Evolutionary conservation across 2,329 filamentous ascomycete genomes (phyloP).

Genomic region (Coniochaeta prunicola): DNA sequence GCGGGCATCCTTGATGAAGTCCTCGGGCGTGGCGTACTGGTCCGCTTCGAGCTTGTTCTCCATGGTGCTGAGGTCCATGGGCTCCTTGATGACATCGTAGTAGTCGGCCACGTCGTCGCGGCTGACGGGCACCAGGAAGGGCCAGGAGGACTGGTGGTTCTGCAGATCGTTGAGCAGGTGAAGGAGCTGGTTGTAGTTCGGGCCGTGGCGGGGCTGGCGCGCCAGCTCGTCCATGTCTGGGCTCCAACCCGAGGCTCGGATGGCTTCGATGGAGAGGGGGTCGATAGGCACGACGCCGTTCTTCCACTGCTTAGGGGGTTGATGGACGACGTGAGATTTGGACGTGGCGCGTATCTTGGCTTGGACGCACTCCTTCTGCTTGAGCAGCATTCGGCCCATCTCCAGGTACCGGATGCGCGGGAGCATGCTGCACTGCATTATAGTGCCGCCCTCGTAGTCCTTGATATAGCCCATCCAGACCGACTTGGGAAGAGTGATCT

Average conservation of each 20-base stretch:
- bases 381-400: constrained; percentile 84
- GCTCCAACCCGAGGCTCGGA: constrained; percentile 89
- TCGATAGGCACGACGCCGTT: constrained; percentile 62
- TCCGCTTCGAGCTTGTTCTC: constrained; percentile 92
- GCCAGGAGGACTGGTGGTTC: constrained; percentile 90
- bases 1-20: constrained; percentile 82
- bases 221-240: constrained; percentile 97
- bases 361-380: constrained; percentile 92
- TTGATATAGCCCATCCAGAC: constrained; percentile 99
- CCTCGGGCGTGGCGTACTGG: constrained; percentile 83
- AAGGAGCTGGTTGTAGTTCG: constrained; percentile 90
- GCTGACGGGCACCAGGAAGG: constrained; percentile 89
- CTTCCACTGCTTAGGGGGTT: constrained; percentile 78
- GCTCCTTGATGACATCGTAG: constrained; percentile 95
- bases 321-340: constrained; percentile 80
- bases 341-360: constrained; percentile 92
- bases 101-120: constrained; percentile 97
- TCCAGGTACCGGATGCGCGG: constrained; percentile 93
- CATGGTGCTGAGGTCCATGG: constrained; percentile 96
- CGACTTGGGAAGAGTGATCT: constrained; percentile 83
- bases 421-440: constrained; percentile 99
- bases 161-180: constrained; percentile 92
- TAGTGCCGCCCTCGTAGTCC: constrained; percentile 96
- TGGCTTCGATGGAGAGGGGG: constrained; percentile 78
- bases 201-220: constrained; percentile 88